Percentiles rank a stretch among this genome's conserved stretches.
These are phyloP conservation scores for Letharia lupina DNA, from an alignment of 495 filamentous ascomycete species.

Conservation along the genomic window DNA sequence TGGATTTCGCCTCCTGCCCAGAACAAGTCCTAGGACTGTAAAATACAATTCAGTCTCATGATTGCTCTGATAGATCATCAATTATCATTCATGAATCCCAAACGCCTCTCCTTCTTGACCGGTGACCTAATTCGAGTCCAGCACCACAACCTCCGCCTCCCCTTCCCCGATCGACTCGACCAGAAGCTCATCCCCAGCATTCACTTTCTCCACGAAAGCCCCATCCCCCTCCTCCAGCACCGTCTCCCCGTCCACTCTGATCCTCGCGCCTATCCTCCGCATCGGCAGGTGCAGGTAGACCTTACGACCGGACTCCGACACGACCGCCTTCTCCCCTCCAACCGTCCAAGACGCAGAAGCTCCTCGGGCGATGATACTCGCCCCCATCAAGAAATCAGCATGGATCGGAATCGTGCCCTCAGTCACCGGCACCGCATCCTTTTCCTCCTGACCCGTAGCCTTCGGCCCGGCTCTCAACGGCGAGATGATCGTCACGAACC, in stretches of 20 bases:
- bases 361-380: no score
- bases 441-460: no score
- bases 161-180: conserved; percentile 57
- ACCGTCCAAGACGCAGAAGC: neutral
- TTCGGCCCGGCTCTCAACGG: no score
- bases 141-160: conserved; percentile 55
- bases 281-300: conserved; percentile 70
- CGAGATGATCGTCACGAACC: no score
- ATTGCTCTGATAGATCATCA: neutral
- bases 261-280: conserved; percentile 60
- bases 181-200: conserved; percentile 49
- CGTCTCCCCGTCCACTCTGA: conserved; percentile 51
- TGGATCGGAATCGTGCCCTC: no score
- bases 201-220: conserved; percentile 53
- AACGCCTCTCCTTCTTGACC: neutral
- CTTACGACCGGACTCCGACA: conserved; percentile 39
- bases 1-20: neutral
- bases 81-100: neutral
- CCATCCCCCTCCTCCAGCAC: conserved; percentile 66
- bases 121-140: conserved; percentile 37
- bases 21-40: neutral
- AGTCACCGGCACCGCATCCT: no score
- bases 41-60: no score
- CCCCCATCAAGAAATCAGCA: no score
- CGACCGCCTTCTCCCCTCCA: conserved; percentile 26